These are phyloP conservation scores for Pharnaceum exiguum DNA, from an alignment of 148 eudicot species.

Conservation along the genomic window DNA sequence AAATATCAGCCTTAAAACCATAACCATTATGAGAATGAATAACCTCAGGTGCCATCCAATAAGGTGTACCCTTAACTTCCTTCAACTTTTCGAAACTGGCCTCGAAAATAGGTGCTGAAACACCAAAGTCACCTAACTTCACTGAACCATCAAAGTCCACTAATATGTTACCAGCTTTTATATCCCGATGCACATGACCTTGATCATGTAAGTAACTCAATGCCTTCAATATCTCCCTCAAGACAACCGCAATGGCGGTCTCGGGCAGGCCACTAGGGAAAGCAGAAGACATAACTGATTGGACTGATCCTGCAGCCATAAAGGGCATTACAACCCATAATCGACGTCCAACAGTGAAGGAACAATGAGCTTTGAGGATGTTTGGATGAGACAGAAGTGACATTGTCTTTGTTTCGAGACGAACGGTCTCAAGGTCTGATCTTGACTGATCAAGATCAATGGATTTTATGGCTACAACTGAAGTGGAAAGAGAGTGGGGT, in stretches of 20 bases:
- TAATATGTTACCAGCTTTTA: constrained; percentile 59
- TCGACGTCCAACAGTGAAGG: constrained; percentile 45
- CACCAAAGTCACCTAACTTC: constrained; percentile 72
- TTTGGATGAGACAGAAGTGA: constrained; percentile 72
- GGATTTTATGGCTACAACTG: constrained; percentile 60
- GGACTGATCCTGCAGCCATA: constrained; percentile 71
- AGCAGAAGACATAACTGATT: constrained; percentile 45
- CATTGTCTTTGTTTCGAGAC: constrained; percentile 56
- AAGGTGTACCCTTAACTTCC: constrained; percentile 68
- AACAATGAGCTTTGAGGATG: constrained; percentile 61
- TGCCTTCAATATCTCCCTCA: constrained; percentile 50
- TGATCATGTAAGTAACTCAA: constrained; percentile 60
- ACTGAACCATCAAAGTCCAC: constrained; percentile 49
- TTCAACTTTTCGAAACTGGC: constrained; percentile 19
- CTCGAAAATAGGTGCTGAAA: constrained; percentile 64
- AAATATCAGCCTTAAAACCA: constrained; percentile 64
- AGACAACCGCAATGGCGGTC: constrained; percentile 38
- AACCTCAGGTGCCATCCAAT: constrained; percentile 93
- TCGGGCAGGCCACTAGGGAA: constrained; percentile 55
- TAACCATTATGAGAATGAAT: constrained; percentile 63
- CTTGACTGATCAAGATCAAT: constrained; percentile 56
- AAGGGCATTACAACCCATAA: constrained; percentile 88
- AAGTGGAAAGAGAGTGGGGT: constrained; percentile 30
- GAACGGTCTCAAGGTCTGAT: constrained; percentile 44
- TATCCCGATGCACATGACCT: constrained; percentile 69